These are phyloP conservation scores for Candida fluviatilis DNA, from an alignment of 805 yeast species.

Conservation along the genomic window DNA sequence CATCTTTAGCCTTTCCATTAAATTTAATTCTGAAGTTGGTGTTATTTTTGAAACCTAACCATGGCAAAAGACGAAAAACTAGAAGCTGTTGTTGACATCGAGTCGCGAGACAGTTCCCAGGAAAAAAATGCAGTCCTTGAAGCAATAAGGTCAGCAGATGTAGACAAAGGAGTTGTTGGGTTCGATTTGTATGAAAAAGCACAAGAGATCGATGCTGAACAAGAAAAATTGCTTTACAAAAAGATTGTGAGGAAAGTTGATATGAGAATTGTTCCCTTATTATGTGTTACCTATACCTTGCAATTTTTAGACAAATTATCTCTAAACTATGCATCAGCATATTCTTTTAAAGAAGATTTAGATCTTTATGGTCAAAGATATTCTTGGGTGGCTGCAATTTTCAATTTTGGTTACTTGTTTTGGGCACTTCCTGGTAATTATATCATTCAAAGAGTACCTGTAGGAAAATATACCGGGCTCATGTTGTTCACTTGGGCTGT, in stretches of 20 bases:
- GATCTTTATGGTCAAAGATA: constrained; percentile 18
- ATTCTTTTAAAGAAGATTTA: constrained; percentile 18
- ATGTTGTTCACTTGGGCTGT: constrained; percentile 18
- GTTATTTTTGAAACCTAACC: too few relatives aligned
- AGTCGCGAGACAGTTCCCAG: too few relatives aligned
- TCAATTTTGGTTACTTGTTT: constrained; percentile 20
- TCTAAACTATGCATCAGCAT: constrained; percentile 21
- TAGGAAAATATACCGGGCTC: constrained; percentile 16
- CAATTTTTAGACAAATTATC: constrained; percentile 23
- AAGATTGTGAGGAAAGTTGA: constrained; percentile 31
- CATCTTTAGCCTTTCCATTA: too few relatives aligned
- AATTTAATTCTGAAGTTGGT: too few relatives aligned
- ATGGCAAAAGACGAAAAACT: too few relatives aligned
- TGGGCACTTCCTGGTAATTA: constrained; percentile 20
- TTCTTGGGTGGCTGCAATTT: constrained; percentile 26
- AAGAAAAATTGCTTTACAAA: constrained; percentile 16
- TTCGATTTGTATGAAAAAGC: constrained; percentile 23
- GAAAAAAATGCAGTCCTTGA: neutral
- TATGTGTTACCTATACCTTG: constrained; percentile 22
- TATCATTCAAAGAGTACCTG: constrained; percentile 17
- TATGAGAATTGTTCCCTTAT: constrained; percentile 23
- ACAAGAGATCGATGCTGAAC: constrained; percentile 25
- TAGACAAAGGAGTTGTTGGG: constrained; percentile 14
- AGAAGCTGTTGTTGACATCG: too few relatives aligned
- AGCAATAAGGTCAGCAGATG: constrained; percentile 1